Base-by-base conservation (phyloP, 2,329 filamentous ascomycete genomes). In the Fusarium nematophilum region DNA sequence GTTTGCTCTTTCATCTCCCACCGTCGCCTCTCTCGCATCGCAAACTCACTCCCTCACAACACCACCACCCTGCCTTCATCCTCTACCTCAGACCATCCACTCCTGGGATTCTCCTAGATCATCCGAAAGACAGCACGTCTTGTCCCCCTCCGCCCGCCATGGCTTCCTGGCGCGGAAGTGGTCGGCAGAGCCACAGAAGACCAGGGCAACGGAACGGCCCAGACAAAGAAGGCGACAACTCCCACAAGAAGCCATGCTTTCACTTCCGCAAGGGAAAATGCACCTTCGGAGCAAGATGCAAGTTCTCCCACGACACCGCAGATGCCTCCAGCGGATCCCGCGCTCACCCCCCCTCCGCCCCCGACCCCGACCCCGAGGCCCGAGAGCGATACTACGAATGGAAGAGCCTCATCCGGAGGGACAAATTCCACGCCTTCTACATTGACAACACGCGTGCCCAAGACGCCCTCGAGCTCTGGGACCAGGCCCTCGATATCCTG, bases 241-340 rank as follows among this genome's bases (percentile, higher is more conserved):
- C 21, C 21, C 6, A 21, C n/a, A 18, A 52, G 42, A 33, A 18
- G 10, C n/a, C 13, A 9, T 57, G 54, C 15, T 6, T 21, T 2
- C 21, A 54, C 1, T 57, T 54, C 17, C 38, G 36, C 13, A 44
- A 25, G 5, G 50, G 54, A 8, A 17, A 3, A 8, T 57, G 54
- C 15, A 38, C 14, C n/a, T 45, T 10, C 7, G 54, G 50, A 0
- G 6, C 9, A 14, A 15, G 10, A 2, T 54, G 54, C 33, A 49
- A 30, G 9, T 57, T 39, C 31, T 49, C 27, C 3, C 54, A 57
- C 9, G 50, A 49, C 6, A 21, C 21, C 3, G 9, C 14, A 5
- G 17, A 14, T 3, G 5, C 14, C 9, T 4, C 6, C 6, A 5
- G 13, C 6, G n/a, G 9, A n/a, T n/a, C 9, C 9, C 21, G 11